phyloP scores from a whole-genome alignment of 768 basidiomycete species.

The Phaeotremella fagi region DNA sequence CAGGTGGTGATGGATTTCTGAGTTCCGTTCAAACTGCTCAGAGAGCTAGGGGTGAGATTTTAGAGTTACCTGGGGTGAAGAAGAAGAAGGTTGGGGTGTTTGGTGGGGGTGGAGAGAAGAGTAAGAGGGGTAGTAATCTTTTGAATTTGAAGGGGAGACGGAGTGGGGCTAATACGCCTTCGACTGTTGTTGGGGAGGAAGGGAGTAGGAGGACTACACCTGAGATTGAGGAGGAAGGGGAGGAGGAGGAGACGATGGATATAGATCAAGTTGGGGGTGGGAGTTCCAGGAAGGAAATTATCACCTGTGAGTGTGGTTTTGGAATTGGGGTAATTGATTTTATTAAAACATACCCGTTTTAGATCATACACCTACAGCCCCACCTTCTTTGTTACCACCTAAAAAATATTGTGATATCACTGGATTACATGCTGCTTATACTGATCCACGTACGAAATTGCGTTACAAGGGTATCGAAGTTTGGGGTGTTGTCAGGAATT shows the following conservation, averaged over 20 bases:
- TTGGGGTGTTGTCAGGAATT: conserved; percentile 47
- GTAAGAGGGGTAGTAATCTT: conserved; percentile 8
- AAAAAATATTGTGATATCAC: conserved; percentile 54
- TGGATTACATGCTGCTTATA: conserved; percentile 49
- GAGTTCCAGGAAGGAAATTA: conserved; percentile 32
- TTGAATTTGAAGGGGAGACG: conserved; percentile 1
- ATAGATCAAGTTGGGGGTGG: conserved; percentile 8
- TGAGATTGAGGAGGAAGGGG: conserved; percentile 9
- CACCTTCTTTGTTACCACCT: conserved; percentile 48
- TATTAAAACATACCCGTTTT: neutral
- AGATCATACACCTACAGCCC: conserved; percentile 48
- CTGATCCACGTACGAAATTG: conserved; percentile 49
- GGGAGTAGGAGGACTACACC: conserved; percentile 7
- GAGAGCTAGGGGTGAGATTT: conserved; percentile 28
- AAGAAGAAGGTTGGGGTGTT: conserved; percentile 12
- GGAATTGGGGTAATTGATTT: neutral
- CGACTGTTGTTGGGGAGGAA: neutral
- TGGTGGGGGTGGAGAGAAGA: neutral
- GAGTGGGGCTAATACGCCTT: conserved; percentile 16
- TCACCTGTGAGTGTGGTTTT: conserved; percentile 39
- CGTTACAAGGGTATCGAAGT: conserved; percentile 50
- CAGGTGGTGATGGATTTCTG: conserved; percentile 39
- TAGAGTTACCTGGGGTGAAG: conserved; percentile 32
- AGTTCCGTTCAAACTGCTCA: conserved; percentile 25
- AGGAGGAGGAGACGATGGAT: conserved; percentile 15